Percentiles rank a stretch among this genome's conserved stretches.
Evolutionary conservation across 2,329 filamentous ascomycete genomes (phyloP).

Genomic region (Exophiala sp.): DNA sequence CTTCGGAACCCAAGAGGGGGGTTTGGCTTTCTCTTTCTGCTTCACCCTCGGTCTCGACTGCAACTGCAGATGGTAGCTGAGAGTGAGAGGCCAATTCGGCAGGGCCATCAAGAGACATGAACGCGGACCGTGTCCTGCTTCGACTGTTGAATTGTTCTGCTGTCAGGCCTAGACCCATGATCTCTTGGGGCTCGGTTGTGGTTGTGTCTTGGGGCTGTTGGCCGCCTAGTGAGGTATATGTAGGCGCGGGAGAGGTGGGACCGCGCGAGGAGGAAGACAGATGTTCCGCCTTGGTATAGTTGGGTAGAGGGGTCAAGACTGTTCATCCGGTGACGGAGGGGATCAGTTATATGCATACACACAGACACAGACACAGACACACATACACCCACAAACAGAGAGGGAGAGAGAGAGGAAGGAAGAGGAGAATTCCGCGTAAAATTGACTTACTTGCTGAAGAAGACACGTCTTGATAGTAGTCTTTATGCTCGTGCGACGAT

Average conservation of each 20-base stretch:
- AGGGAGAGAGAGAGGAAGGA: no score
- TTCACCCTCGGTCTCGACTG: no score
- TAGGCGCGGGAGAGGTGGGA: constrained; percentile 10
- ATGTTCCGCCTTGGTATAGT: constrained; percentile 1
- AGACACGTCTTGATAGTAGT: constrained; percentile 5
- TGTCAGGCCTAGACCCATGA: constrained; percentile 18
- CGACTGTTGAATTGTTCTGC: constrained; percentile 17
- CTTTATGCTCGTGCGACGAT: constrained; percentile 5
- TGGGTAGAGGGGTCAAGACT: constrained; percentile 11
- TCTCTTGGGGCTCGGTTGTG: constrained; percentile 15
- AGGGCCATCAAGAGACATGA: constrained; percentile 4
- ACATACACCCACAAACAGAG: no score
- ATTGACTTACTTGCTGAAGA: neutral
- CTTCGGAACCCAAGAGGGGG: no score
- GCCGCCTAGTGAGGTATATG: constrained; percentile 8
- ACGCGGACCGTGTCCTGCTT: constrained; percentile 11
- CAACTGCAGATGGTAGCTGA: constrained; percentile 11
- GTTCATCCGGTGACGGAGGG: no score
- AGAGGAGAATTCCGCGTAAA: no score
- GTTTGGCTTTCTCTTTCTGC: no score
- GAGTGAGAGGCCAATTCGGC: constrained; percentile 15
- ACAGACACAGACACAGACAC: no score
- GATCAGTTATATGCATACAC: neutral
- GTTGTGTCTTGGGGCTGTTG: constrained; percentile 3
- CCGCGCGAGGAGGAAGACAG: neutral